Evolutionary conservation across 2,329 filamentous ascomycete genomes (phyloP).

Genomic region (Pseudogymnoascus sp.): DNA sequence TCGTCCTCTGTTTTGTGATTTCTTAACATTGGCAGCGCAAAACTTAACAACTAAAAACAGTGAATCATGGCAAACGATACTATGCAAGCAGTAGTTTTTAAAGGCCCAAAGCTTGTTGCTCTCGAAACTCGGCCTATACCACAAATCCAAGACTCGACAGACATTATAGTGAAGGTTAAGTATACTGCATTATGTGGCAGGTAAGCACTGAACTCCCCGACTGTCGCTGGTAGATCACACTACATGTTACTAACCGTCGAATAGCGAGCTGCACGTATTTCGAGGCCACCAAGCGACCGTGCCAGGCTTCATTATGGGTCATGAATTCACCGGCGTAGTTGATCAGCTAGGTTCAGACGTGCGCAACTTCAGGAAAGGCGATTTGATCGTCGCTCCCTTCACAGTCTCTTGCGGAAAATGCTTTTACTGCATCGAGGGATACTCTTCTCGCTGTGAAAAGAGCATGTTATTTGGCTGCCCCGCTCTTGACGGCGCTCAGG

Average conservation of each 20-base stretch:
- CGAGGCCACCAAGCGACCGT: constrained; percentile 66
- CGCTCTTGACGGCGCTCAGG: constrained; percentile 67
- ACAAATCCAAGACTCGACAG: constrained; percentile 57
- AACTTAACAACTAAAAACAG: neutral
- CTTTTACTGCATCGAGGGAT: constrained; percentile 40
- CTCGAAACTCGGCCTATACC: constrained; percentile 54
- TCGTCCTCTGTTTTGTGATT: neutral
- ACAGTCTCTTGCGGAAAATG: constrained; percentile 45
- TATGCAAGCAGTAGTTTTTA: constrained; percentile 78
- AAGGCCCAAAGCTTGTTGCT: constrained; percentile 69
- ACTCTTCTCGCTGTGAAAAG: constrained; percentile 41
- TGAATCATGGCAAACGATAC: constrained; percentile 10
- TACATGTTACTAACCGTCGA: neutral
- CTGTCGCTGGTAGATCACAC: neutral
- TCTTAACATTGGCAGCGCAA: neutral
- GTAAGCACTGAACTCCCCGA: neutral
- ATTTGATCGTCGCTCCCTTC: constrained; percentile 42
- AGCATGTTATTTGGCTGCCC: constrained; percentile 44
- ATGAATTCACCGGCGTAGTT: constrained; percentile 76
- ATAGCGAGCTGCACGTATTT: constrained; percentile 73
- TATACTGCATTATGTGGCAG: constrained; percentile 72
- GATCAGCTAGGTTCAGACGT: constrained; percentile 54
- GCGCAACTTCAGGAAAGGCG: constrained; percentile 52
- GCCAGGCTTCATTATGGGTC: constrained; percentile 61
- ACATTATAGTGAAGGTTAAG: constrained; percentile 74